Evolutionary conservation across 2,329 filamentous ascomycete genomes (phyloP).

Genomic region (Diaporthe caulivora): DNA sequence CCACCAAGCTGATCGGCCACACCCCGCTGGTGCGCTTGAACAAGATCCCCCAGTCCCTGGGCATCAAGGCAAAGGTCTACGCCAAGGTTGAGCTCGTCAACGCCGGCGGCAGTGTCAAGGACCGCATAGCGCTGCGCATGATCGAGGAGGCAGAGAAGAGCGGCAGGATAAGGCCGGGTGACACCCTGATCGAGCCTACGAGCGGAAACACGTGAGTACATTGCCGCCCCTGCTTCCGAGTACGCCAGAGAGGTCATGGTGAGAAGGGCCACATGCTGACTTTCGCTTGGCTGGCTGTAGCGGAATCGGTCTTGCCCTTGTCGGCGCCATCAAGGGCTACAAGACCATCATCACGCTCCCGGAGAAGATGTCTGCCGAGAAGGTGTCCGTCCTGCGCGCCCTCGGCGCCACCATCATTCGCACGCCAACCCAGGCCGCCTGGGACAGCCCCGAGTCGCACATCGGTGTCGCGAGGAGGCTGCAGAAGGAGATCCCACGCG

Average conservation of each 20-base stretch:
- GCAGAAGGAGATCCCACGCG: conserved; percentile 95
- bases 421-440: conserved; percentile 95
- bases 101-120: conserved; percentile 93
- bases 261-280: conserved; percentile 44
- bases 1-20: conserved; percentile 92
- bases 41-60: conserved; percentile 90
- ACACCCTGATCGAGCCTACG: conserved; percentile 97
- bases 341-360: conserved; percentile 98
- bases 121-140: conserved; percentile 96
- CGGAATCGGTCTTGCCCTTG: conserved; percentile 93
- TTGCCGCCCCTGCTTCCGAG: conserved; percentile 44
- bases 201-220: conserved; percentile 85
- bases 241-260: neutral
- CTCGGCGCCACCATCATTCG: conserved; percentile 97
- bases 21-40: conserved; percentile 96
- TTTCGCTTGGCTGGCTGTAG: conserved; percentile 45
- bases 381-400: conserved; percentile 93
- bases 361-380: conserved; percentile 99
- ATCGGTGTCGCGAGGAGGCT: conserved; percentile 93
- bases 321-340: conserved; percentile 96
- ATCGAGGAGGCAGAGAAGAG: conserved; percentile 93
- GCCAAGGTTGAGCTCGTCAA: conserved; percentile 95
- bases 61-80: conserved; percentile 89
- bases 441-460: conserved; percentile 93
- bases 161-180: conserved; percentile 95